phyloP scores from a whole-genome alignment of 176 grass and related monocot species.

The Leersia perrieri region DNA sequence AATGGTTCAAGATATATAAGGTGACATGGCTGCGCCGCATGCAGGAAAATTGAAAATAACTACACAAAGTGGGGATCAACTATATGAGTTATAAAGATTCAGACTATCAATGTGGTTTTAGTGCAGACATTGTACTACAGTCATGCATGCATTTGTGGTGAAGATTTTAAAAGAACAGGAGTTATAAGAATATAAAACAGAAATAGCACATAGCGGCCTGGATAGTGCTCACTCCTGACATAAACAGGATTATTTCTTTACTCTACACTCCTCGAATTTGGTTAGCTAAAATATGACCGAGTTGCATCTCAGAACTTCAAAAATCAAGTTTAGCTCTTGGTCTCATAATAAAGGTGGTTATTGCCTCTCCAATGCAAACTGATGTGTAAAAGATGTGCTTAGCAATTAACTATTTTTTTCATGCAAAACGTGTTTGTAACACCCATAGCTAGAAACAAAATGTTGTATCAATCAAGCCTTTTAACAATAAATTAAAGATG shows the following conservation, averaged over 20 bases:
- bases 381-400: neutral
- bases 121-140: neutral
- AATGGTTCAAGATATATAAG: no score
- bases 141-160: neutral
- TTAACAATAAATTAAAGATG: neutral
- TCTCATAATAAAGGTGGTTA: neutral
- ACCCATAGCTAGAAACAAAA: neutral
- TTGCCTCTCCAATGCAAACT: neutral
- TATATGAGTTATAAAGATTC: no score
- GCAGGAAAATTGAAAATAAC: no score
- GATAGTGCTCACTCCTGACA: neutral
- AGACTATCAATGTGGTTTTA: neutral
- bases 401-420: neutral
- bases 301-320: neutral
- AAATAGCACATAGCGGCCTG: neutral
- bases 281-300: neutral
- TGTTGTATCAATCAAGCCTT: neutral
- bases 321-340: neutral
- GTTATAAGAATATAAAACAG: neutral
- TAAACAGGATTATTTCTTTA: neutral
- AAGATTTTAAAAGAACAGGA: neutral
- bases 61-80: no score
- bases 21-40: no score
- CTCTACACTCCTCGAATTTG: neutral
- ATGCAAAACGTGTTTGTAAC: neutral